Base-by-base conservation (phyloP, 2,329 filamentous ascomycete species). In the Nigrograna mackinnonii region DNA sequence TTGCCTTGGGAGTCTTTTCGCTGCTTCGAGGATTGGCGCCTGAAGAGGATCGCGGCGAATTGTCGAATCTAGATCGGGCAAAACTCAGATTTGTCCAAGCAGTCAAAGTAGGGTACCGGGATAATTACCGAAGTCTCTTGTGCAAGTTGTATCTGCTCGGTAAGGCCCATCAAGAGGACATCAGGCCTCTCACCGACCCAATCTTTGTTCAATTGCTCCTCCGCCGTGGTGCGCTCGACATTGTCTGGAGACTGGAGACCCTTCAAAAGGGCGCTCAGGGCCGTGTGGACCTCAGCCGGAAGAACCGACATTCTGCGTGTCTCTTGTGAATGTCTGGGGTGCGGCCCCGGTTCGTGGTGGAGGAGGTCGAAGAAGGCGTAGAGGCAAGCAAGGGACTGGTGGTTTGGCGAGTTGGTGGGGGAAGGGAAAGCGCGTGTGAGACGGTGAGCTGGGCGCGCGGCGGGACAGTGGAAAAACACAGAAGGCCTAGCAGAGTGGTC, bases 201-300 rank as follows among this genome's bases (percentile, higher is more conserved):
- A 78, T 91, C 91, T 71, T 83, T 89, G 69, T 90, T 89, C 50
- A 99, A 77, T 68, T 91, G 87, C 53, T 95, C 89, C 72, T 99
- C 94, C 39, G 92, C 92, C 69, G 89, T 84, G 21, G 87, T 83
- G 66, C 94, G 86, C 58, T 89, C 79, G 44, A 79, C 78, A 74
- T 99, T 99, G 74, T 99, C 92, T 58, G 90, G 75, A 35, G 89
- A 92, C 74, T 94, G 88, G 53, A 99, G 83, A 57, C 87, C 91
- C 74, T 88, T 84, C 67, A 99, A 79, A 56, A 99, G 84, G 80
- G 91, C 87, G 53, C 80, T 79, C 62, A 99, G 85, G 74, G 92
- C 89, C 58, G 84, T 79, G 69, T 94, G 88, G 63, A 94, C 81
- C 65, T 96, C 89, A 55, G 86, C 77, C 53, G 91, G 85, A 33